Percentiles rank a stretch among this genome's conserved stretches.
These are phyloP conservation scores for Epicoccum sorghinum DNA, from an alignment of 2,329 filamentous ascomycete genomes.

Conservation along the genomic window DNA sequence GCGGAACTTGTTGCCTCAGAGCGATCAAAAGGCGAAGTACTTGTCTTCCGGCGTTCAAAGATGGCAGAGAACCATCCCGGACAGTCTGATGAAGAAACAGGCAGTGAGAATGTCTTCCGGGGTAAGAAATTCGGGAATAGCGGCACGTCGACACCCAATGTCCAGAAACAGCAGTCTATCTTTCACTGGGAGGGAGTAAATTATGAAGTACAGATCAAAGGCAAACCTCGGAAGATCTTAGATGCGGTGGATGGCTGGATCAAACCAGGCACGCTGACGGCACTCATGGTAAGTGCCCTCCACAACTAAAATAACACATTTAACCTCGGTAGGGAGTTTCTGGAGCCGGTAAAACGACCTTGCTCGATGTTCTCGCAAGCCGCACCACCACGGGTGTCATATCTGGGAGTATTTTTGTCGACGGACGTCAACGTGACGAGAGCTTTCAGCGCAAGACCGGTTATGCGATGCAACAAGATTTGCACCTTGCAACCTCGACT, in stretches of 20 bases:
- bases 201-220: conserved; percentile 41
- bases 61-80: conserved; percentile 38
- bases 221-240: conserved; percentile 55
- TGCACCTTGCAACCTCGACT: conserved; percentile 40
- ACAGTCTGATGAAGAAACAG: conserved; percentile 44
- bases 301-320: neutral
- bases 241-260: conserved; percentile 61
- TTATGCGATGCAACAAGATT: conserved; percentile 74
- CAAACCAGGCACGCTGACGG: conserved; percentile 58
- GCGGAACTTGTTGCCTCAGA: conserved; percentile 68
- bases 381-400: conserved; percentile 37
- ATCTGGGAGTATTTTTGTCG: conserved; percentile 35
- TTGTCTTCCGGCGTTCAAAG: conserved; percentile 62
- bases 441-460: conserved; percentile 89
- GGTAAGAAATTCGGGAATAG: conserved; percentile 35
- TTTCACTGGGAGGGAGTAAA: conserved; percentile 43
- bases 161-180: conserved; percentile 45
- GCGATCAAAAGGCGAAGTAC: conserved; percentile 68
- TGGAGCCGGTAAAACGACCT: conserved; percentile 86
- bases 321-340: conserved; percentile 67
- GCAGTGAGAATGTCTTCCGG: conserved; percentile 37
- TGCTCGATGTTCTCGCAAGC: conserved; percentile 73
- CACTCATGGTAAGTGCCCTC: conserved; percentile 46
- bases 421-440: conserved; percentile 59
- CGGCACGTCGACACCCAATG: conserved; percentile 35